phyloP scores from a whole-genome alignment of 371 early-diverging fungal species.

The Mucor velutinosus region DNA sequence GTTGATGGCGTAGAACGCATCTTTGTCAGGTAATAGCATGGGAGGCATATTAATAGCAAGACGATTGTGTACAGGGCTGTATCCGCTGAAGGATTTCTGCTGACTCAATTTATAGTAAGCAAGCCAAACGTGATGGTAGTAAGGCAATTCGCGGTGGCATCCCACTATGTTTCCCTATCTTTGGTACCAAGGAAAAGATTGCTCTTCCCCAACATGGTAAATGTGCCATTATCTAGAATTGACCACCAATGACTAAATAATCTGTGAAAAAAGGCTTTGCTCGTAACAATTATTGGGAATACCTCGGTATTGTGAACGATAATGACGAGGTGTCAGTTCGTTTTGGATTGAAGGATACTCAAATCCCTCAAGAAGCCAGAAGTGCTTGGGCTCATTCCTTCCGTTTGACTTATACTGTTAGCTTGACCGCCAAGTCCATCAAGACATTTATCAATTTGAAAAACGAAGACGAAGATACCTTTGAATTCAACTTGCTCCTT shows the following conservation, averaged over 20 bases:
- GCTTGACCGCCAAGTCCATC: conserved; percentile 69
- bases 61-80: background rate
- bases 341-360: conserved; percentile 69
- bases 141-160: conserved; percentile 90
- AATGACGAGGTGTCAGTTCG: conserved; percentile 63
- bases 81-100: background rate
- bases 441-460: conserved; percentile 67
- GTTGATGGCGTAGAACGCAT: conserved; percentile 67
- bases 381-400: conserved; percentile 77
- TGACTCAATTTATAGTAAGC: conserved; percentile 40
- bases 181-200: conserved; percentile 65
- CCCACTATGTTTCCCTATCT: conserved; percentile 84
- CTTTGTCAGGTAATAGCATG: conserved; percentile 67
- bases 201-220: conserved; percentile 72
- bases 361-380: conserved; percentile 58
- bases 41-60: background rate
- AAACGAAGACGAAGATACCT: conserved; percentile 71
- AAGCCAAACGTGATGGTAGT: conserved; percentile 75
- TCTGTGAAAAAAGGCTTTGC: conserved; percentile 81
- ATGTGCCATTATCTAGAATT: background rate
- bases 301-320: conserved; percentile 56
- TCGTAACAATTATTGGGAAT: conserved; percentile 73
- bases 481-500: conserved; percentile 84
- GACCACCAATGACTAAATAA: background rate
- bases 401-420: conserved; percentile 77